Evolutionary conservation across 2,329 filamentous ascomycete species (phyloP), one percentile per base, ranked within the genome.

Genomic region (Hypoxylon sp.): DNA sequence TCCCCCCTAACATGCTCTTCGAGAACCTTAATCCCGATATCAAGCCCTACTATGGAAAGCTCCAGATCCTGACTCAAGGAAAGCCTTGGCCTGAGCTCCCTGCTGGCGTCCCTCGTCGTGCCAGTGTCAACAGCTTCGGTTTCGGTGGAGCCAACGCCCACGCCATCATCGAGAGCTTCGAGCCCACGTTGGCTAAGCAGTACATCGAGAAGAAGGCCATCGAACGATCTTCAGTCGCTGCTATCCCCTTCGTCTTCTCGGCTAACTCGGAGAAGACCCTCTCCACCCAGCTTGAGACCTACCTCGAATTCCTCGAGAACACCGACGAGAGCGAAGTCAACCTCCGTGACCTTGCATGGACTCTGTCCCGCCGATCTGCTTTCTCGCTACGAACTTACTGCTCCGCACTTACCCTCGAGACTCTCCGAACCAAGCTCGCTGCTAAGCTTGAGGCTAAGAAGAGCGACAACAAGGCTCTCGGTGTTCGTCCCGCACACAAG

Each of bases 121-220:
- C 58, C 0, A 75, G 73, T 30, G 69, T 75, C 1, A 74, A 75
- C 44, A 66, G 63, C 22, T 63, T 51, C 25, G 72, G 72, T 4
- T 74, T 75, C 27, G 72, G 72, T 6, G 73, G 73, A 17, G 46
- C 71, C 6, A 75, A 75, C 27, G 69, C 68, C 7, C 73, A 75
- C 33, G 73, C 65, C 3, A 73, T 75, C 17, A 57, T 75, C 14
- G 73, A 75, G 40, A 69, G 55, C 17, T 73, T 65, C n/a, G 30
- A 58, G 22, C 31, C 55, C 13, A 17, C 17, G 20, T 5, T 17
- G n/a, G 31, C 31, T 2, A 42, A 37, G 2, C 35, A 49, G 22
- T 17, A 37, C 25, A 30, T 17, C 6, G 22, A 35, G 17, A 46
- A 13, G 27, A 31, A 40, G 4, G 13, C 48, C 4, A 22, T 56